Evolutionary conservation across 768 basidiomycete species (phyloP).

Genomic region (Russula earlei): DNA sequence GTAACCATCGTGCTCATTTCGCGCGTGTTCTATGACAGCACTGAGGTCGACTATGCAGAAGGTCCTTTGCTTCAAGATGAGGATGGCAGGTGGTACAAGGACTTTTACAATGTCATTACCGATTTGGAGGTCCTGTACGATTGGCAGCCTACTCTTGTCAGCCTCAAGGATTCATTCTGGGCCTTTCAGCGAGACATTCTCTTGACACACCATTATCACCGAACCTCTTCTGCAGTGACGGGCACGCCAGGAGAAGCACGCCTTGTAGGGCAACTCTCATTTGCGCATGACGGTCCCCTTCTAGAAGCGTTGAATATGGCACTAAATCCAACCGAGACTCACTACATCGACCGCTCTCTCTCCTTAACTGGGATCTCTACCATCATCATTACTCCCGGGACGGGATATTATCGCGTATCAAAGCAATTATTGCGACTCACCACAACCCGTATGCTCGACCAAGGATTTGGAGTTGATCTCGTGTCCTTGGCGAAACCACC

Average conservation of each 20-base stretch:
- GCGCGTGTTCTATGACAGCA: slow-evolving; percentile 78
- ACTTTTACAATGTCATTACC: slow-evolving; percentile 92
- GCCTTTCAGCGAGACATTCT: slow-evolving; percentile 88
- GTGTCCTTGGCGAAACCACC: slow-evolving; percentile 87
- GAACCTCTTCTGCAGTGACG: slow-evolving; percentile 33
- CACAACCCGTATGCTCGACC: slow-evolving; percentile 87
- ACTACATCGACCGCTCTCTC: slow-evolving; percentile 91
- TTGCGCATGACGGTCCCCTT: slow-evolving; percentile 91
- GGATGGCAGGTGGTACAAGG: slow-evolving; percentile 78
- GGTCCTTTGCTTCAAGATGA: slow-evolving; percentile 74
- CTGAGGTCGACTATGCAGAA: slow-evolving; percentile 73
- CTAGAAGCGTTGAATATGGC: slow-evolving; percentile 91
- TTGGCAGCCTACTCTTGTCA: slow-evolving; percentile 80
- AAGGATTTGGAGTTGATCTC: slow-evolving; percentile 84
- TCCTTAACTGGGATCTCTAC: slow-evolving; percentile 80
- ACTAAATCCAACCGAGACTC: slow-evolving; percentile 85
- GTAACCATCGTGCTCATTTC: slow-evolving; percentile 93
- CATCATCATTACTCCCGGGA: slow-evolving; percentile 85
- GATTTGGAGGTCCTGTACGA: slow-evolving; percentile 83
- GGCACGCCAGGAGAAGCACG: slow-evolving; percentile 45
- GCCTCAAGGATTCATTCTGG: slow-evolving; percentile 83
- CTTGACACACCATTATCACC: slow-evolving; percentile 81
- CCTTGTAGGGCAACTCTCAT: slow-evolving; percentile 69
- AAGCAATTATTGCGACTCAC: slow-evolving; percentile 86
- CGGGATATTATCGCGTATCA: slow-evolving; percentile 87